Percentiles rank a stretch among this genome's conserved stretches.
These are phyloP conservation scores for Triadica sebifera DNA, from an alignment of 345 rosid genomes.

Conservation along the genomic window DNA sequence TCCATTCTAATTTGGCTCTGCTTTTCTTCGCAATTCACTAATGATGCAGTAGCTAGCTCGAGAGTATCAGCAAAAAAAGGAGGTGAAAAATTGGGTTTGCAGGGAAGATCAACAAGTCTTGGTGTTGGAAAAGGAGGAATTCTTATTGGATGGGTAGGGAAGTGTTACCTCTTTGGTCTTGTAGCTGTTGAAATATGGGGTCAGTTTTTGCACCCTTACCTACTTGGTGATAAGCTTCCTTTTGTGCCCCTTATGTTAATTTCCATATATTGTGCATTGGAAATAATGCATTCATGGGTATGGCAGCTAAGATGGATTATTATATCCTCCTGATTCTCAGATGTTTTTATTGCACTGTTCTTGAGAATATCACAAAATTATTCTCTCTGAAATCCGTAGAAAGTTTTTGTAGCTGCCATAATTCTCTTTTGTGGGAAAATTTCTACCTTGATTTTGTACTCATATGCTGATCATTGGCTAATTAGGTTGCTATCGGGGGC, in stretches of 20 bases:
- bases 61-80: slow-evolving; percentile 18
- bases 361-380: too few species aligned
- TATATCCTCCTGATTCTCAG: slow-evolving; percentile 7
- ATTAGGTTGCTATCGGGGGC: too few species aligned
- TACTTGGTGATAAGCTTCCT: slow-evolving; percentile 66
- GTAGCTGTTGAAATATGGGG: slow-evolving; percentile 67
- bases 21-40: slow-evolving; percentile 41
- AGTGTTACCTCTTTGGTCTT: slow-evolving; percentile 56
- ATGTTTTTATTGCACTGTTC: too few species aligned
- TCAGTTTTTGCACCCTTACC: slow-evolving; percentile 62
- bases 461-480: too few species aligned
- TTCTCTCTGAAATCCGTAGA: too few species aligned
- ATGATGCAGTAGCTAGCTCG: slow-evolving; percentile 10
- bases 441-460: too few species aligned
- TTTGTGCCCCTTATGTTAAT: slow-evolving; percentile 75
- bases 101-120: neutral
- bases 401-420: too few species aligned
- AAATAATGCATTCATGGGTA: slow-evolving; percentile 71
- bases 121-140: slow-evolving; percentile 35
- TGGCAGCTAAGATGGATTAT: slow-evolving; percentile 59
- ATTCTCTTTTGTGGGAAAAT: too few species aligned
- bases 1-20: slow-evolving; percentile 52
- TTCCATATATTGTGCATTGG: slow-evolving; percentile 70
- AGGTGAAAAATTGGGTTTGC: slow-evolving; percentile 10
- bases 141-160: slow-evolving; percentile 45